Base-by-base conservation (phyloP, 768 basidiomycete genomes). In the Fistulinella prunicolor region DNA sequence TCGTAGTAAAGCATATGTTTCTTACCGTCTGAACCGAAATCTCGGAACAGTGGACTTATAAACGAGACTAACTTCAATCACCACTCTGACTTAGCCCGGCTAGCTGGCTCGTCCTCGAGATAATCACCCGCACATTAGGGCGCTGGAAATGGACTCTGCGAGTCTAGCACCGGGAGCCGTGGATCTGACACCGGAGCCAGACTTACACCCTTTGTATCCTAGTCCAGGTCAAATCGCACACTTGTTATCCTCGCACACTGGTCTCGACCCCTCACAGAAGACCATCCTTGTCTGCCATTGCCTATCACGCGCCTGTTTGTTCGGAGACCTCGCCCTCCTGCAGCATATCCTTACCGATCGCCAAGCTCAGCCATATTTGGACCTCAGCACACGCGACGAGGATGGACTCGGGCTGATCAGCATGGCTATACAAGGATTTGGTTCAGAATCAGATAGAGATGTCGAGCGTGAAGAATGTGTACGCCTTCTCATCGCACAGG, bases 391-490 rank as follows among this genome's bases (percentile, higher is more conserved):
- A 46, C 78, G 80, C 54, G 94, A 95, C 67, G 92, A 94, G 43
- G 93, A 97, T 54, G 91, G 90, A 12, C 73, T 92, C 38, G 83
- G 86, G 21, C 70, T 93, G 52, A 75, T 94, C 71, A 85, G 87
- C 63, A 74, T 81, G 47, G 71, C 83, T 22, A 88, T 91, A 56
- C 81, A 89, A 53, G 89, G 89, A 10, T 92, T 92, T 62, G 86
- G 88, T 32, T 80, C 82, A 22, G 89, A 90, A 45, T 79, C 80
- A 17, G 90, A 92, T 54, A 79, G 86, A 47, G 86, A 92, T 48
- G 79, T 94, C 37, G 94, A 97, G 60, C 78, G 89, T 54, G 94
- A 96, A 67, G 93, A 96, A 65, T 89, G 86, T 56, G 86, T 94
- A 7, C 76, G 92, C 47, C 69, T 89, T 38, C 73, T 95, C 35